Conservation (phyloP, 2,329 filamentous ascomycete species). For the Clonostachys sp. region DNA sequence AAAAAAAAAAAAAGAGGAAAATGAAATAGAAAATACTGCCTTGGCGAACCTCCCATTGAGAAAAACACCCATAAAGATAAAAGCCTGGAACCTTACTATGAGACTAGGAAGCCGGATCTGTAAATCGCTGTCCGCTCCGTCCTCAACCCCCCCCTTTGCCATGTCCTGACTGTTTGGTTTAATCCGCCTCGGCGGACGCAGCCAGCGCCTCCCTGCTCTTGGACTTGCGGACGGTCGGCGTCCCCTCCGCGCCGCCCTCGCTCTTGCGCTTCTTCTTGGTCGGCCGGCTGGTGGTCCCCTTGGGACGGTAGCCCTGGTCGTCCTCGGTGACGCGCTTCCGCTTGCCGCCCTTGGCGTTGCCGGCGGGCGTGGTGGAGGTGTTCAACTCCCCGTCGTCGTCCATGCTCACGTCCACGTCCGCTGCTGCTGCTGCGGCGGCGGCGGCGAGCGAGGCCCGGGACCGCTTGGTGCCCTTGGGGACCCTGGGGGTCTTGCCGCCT, state of each 20-base stretch:
- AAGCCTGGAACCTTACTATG: background rate
- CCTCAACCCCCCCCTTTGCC: too few relatives aligned
- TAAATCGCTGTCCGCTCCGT: too few relatives aligned
- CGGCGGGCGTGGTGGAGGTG: slow-evolving; percentile 25
- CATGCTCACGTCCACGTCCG: slow-evolving; percentile 27
- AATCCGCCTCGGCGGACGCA: slow-evolving; percentile 3
- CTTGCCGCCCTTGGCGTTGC: slow-evolving; percentile 38
- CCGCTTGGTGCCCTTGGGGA: slow-evolving; percentile 25
- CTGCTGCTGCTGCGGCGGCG: slow-evolving; percentile 7
- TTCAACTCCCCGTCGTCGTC: slow-evolving; percentile 28
- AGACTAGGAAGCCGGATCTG: too few relatives aligned
- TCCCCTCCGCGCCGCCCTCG: slow-evolving; percentile 38
- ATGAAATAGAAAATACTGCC: background rate
- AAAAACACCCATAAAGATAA: slow-evolving; percentile 1
- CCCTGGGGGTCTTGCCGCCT: slow-evolving; percentile 30
- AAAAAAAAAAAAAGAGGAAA: background rate
- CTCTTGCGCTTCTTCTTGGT: slow-evolving; percentile 57
- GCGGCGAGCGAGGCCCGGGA: slow-evolving; percentile 12
- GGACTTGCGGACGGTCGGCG: slow-evolving; percentile 21
- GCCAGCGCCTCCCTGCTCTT: slow-evolving; percentile 16
- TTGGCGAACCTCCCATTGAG: background rate
- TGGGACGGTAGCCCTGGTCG: slow-evolving; percentile 52
- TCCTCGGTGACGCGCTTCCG: slow-evolving; percentile 58
- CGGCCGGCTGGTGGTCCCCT: slow-evolving; percentile 44
- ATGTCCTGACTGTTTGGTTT: too few relatives aligned